phyloP scores from a whole-genome alignment of 1,139 yeast species.

The Candida glucosophila region DNA sequence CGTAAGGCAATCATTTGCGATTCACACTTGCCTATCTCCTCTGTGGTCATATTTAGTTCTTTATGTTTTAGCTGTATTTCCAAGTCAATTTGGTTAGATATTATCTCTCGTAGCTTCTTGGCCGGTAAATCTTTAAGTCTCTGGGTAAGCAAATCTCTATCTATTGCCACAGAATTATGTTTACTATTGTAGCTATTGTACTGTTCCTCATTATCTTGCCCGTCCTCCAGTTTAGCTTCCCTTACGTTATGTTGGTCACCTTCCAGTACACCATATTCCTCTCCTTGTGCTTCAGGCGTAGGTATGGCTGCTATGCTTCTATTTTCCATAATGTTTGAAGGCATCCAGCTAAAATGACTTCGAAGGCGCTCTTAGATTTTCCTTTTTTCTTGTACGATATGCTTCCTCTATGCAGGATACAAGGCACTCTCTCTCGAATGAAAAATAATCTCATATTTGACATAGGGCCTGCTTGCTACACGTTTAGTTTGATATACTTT shows the following conservation, averaged over 20 bases:
- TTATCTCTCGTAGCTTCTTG: conserved; percentile 29
- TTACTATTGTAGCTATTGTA: background rate
- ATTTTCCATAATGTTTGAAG: no score
- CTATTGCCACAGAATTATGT: conserved; percentile 1
- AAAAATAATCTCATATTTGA: no score
- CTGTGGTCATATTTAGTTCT: conserved; percentile 50
- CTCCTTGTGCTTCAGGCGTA: no score
- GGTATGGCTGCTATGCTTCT: no score
- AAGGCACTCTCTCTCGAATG: no score
- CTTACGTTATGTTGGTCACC: conserved; percentile 2
- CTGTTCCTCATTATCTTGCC: background rate
- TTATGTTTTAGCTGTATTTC: conserved; percentile 66
- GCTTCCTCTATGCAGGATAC: no score
- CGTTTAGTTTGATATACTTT: no score
- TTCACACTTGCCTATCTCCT: conserved; percentile 59
- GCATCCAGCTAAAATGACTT: no score
- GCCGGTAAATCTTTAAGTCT: conserved; percentile 26
- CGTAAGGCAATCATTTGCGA: conserved; percentile 48
- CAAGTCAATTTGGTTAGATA: conserved; percentile 50
- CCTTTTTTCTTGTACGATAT: no score
- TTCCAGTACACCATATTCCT: background rate
- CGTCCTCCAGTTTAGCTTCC: background rate
- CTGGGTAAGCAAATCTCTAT: conserved; percentile 11
- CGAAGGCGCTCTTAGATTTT: no score
- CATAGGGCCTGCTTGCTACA: no score